Base-by-base conservation (phyloP, 352 stramenopile species). In the Thalassiosira livingstoniorum region DNA sequence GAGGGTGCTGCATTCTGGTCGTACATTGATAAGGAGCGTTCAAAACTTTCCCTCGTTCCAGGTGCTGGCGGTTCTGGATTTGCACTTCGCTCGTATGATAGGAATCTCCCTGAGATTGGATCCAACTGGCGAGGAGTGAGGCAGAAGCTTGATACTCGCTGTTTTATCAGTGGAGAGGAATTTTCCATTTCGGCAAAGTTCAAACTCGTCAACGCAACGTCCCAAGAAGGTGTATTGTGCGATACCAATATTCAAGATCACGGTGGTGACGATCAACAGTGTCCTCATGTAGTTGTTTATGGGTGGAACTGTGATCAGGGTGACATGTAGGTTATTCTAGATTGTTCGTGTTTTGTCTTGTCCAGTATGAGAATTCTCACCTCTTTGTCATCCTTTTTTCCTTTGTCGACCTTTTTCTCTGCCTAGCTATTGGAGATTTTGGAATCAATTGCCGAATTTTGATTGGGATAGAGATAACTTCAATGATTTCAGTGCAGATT, bases 171-270 rank as follows among this genome's bases (percentile, higher is more conserved):
- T 43, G 78, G 75, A 45, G 55, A 83, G 42, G 78, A 89, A 34
- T 87, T 80, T 55, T 32, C 43, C 13, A 88, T 88, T n/a, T 63
- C 60, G 70, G 78, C 69, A 45, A 89, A 89, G 47, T 89, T 89
- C 47, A 61, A 73, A 31, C 43, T 86, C 43, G 34, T 84, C 3
- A 77, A 89, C 53, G 70, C 42, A 31, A 77, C 74, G 15, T 65
- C 61, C 18, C 68, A 57, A 72, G 7, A 79, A 65, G 82, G 82
- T 35, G 73, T 82, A 2, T n/a, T 45, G 2, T 89, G 82, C 43
- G 55, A 84, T 35, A 73, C 68, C 0, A 86, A 89, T 42, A 54
- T 63, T 27, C 78, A 85, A 67, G 64, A 63, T 13, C 68, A 71
- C 18, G 27, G 15, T 5, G 70, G 29, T 32, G 51, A 31, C 32